Evolutionary conservation across 306 rosid species (phyloP).

Genomic region (Quercus alba): DNA sequence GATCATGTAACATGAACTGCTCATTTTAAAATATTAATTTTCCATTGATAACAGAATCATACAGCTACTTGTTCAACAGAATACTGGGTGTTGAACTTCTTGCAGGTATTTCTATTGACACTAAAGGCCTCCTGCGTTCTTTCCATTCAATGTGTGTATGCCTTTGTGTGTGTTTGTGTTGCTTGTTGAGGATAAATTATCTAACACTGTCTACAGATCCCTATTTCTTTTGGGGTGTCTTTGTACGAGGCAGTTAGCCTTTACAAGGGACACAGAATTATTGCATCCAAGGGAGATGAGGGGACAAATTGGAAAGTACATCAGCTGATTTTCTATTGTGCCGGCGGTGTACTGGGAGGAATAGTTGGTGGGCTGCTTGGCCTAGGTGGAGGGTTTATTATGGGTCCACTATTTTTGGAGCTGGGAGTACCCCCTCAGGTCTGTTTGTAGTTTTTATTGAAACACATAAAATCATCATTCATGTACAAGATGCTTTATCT

Average conservation of each 20-base stretch:
- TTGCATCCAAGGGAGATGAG: conserved; percentile 60
- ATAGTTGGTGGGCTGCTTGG: conserved; percentile 90
- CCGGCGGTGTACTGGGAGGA: conserved; percentile 71
- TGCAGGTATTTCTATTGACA: conserved; percentile 62
- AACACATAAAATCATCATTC: not conserved
- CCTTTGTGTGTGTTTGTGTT: not conserved
- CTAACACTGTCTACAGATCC: conserved; percentile 50
- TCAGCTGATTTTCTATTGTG: conserved; percentile 54
- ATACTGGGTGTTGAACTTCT: conserved; percentile 73
- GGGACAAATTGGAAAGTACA: conserved; percentile 40
- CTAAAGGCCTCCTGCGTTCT: not conserved
- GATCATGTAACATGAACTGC: not conserved
- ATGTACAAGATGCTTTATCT: not conserved
- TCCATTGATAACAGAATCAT: conserved; percentile 37
- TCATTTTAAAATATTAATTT: conserved; percentile 13
- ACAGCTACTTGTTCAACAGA: conserved; percentile 59
- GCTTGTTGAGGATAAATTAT: not conserved
- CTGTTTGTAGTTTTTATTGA: conserved; percentile 13
- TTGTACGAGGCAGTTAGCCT: conserved; percentile 64
- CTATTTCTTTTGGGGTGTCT: conserved; percentile 72
- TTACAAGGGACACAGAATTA: conserved; percentile 63
- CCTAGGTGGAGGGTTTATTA: conserved; percentile 93
- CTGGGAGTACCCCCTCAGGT: conserved; percentile 96
- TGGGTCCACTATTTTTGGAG: conserved; percentile 94
- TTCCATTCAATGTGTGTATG: not conserved